These are phyloP conservation scores for Phytophthora citricola DNA, from an alignment of 352 stramenopile species.

Conservation along the genomic window DNA sequence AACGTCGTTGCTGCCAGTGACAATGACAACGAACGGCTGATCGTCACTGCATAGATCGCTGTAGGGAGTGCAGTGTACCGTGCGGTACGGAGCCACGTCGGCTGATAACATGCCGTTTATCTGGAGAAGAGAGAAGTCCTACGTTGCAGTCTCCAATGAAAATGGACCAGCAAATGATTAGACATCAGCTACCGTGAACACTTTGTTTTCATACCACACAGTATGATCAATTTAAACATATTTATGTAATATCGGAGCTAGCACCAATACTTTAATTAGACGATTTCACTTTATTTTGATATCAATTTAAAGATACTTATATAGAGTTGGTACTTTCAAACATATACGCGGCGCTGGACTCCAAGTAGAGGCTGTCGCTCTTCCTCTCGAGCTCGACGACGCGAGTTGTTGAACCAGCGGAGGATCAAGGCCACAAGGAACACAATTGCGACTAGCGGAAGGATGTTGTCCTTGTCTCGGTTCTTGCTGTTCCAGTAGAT, in stretches of 20 bases:
- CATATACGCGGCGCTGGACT: slow-evolving; percentile 27
- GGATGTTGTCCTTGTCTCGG: slow-evolving; percentile 16
- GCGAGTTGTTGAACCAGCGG: slow-evolving; percentile 31
- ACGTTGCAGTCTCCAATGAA: not conserved
- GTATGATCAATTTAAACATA: too few relatives aligned
- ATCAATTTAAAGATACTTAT: slow-evolving; percentile 8
- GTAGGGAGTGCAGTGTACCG: slow-evolving; percentile 16
- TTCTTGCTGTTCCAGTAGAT: slow-evolving; percentile 9
- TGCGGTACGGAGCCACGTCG: slow-evolving; percentile 21
- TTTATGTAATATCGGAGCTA: too few relatives aligned
- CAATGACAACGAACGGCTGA: slow-evolving; percentile 24
- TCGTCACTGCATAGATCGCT: slow-evolving; percentile 14
- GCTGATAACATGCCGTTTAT: slow-evolving; percentile 13
- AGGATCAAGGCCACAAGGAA: slow-evolving; percentile 33
- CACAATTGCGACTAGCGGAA: slow-evolving; percentile 25
- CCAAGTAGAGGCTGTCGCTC: slow-evolving; percentile 18
- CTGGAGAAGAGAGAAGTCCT: not conserved
- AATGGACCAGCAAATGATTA: slow-evolving; percentile 2
- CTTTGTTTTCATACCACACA: not conserved
- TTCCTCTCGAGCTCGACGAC: slow-evolving; percentile 29
- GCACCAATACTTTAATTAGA: too few relatives aligned
- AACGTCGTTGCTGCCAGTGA: slow-evolving; percentile 33
- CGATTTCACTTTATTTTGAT: too few relatives aligned
- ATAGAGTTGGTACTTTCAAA: slow-evolving; percentile 7
- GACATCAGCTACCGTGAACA: slow-evolving; percentile 3